Evolutionary conservation across 768 basidiomycete species (phyloP).

Genomic region (Mycena latifolia): DNA sequence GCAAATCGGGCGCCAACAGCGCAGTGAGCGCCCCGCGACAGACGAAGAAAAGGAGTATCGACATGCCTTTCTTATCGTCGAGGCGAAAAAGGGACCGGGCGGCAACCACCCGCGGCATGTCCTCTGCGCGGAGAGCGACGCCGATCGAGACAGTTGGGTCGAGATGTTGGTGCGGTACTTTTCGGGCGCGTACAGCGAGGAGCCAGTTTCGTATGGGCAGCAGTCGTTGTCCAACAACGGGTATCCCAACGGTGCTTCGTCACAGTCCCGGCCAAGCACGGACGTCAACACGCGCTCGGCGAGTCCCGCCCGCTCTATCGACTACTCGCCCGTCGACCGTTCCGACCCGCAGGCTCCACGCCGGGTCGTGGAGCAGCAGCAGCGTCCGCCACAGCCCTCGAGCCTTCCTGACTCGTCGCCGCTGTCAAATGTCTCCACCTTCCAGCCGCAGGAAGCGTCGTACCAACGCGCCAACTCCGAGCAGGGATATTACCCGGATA

Average conservation of each 20-base stretch:
- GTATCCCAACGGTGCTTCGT: conserved; percentile 22
- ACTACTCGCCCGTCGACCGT: conserved; percentile 61
- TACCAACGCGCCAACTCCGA: conserved; percentile 81
- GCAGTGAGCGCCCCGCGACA: conserved; percentile 62
- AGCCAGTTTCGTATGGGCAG: conserved; percentile 59
- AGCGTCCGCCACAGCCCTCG: conserved; percentile 51
- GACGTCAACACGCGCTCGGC: conserved; percentile 36
- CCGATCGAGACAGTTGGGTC: conserved; percentile 95
- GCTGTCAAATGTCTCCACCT: conserved; percentile 69
- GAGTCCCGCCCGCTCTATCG: conserved; percentile 69
- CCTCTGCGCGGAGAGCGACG: conserved; percentile 95
- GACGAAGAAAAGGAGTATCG: conserved; percentile 95
- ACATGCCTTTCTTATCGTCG: conserved; percentile 97
- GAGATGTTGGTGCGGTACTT: conserved; percentile 92
- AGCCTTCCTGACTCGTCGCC: conserved; percentile 68
- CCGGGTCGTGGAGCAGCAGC: conserved; percentile 54
- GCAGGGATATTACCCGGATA: conserved; percentile 83
- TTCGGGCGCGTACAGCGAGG: conserved; percentile 83
- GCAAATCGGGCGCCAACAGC: conserved; percentile 96
- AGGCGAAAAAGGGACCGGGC: conserved; percentile 80
- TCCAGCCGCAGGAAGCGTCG: conserved; percentile 48
- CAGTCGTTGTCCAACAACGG: conserved; percentile 21
- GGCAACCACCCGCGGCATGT: conserved; percentile 87
- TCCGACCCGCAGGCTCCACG: conserved; percentile 56
- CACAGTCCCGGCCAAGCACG: conserved; percentile 29